These are phyloP conservation scores for Nymphaea thermarum DNA, from an alignment of 164 flowering plant genomes.

Conservation along the genomic window DNA sequence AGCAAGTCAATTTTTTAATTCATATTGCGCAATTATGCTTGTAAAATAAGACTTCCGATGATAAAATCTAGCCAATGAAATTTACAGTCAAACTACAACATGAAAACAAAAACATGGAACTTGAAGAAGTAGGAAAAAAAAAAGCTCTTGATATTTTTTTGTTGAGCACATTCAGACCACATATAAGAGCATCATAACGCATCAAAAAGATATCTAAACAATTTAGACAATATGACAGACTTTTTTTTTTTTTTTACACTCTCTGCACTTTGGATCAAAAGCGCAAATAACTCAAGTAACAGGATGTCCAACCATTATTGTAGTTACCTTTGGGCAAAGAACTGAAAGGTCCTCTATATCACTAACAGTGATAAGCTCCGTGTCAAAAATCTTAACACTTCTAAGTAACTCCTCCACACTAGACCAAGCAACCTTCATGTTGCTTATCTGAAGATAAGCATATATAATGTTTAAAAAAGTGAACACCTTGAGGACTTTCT, in stretches of 20 bases:
- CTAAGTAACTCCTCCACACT: constrained; percentile 27
- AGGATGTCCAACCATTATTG: background rate
- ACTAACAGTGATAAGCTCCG: constrained; percentile 23
- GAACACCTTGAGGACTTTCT: constrained; percentile 41
- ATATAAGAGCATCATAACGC: background rate
- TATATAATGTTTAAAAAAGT: constrained; percentile 51
- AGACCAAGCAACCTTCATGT: constrained; percentile 18
- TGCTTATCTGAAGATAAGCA: constrained; percentile 31
- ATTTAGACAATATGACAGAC: background rate
- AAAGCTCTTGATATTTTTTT: constrained; percentile 3
- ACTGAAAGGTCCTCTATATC: constrained; percentile 47
- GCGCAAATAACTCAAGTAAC: background rate
- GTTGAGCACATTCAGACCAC: constrained; percentile 4
- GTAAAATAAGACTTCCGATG: no score
- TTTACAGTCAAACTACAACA: no score
- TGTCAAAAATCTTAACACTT: constrained; percentile 28
- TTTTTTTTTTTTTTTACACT: background rate
- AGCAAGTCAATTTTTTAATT: no score
- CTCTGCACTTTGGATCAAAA: background rate
- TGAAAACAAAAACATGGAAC: no score
- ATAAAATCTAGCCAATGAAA: no score
- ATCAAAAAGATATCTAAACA: background rate
- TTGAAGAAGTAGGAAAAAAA: no score
- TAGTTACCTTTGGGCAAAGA: constrained; percentile 70
- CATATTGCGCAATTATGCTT: no score